A percentile compares a stretch with the other conserved stretches of the same genome.
Conservation (phyloP, 2,329 filamentous ascomycete species). For the Aureobasidium sp. region DNA sequence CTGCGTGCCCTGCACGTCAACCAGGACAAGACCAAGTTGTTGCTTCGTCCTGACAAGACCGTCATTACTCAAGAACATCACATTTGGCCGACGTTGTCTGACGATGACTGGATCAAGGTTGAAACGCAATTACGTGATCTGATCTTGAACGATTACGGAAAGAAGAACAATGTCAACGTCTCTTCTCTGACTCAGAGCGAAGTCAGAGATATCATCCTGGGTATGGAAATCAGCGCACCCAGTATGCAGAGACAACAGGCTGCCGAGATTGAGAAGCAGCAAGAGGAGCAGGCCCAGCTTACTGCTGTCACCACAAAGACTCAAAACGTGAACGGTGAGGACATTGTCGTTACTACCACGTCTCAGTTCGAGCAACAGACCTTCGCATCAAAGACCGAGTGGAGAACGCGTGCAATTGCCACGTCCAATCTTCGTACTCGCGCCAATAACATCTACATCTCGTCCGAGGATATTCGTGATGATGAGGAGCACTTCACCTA, state of each 20-base stretch:
- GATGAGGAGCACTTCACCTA: constrained; percentile 89
- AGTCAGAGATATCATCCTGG: constrained; percentile 95
- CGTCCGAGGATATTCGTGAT: constrained; percentile 84
- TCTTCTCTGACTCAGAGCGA: constrained; percentile 94
- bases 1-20: constrained; percentile 94
- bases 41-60: constrained; percentile 91
- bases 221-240: constrained; percentile 98
- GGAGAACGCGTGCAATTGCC: constrained; percentile 93
- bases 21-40: constrained; percentile 94
- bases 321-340: constrained; percentile 92
- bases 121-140: constrained; percentile 92
- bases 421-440: constrained; percentile 90
- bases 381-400: constrained; percentile 97
- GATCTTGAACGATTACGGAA: constrained; percentile 96
- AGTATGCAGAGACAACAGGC: constrained; percentile 98
- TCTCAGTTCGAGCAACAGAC: constrained; percentile 97
- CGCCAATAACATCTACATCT: constrained; percentile 98
- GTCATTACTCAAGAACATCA: constrained; percentile 98
- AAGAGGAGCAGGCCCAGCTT: constrained; percentile 91
- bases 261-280: constrained; percentile 97
- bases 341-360: constrained; percentile 96
- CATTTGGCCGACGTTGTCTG: constrained; percentile 90
- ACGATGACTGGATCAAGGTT: constrained; percentile 99
- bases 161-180: constrained; percentile 99
- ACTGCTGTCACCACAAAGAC: constrained; percentile 98